Base-by-base conservation (phyloP, 1,139 yeast species). In the Candida buenavistaensis region DNA sequence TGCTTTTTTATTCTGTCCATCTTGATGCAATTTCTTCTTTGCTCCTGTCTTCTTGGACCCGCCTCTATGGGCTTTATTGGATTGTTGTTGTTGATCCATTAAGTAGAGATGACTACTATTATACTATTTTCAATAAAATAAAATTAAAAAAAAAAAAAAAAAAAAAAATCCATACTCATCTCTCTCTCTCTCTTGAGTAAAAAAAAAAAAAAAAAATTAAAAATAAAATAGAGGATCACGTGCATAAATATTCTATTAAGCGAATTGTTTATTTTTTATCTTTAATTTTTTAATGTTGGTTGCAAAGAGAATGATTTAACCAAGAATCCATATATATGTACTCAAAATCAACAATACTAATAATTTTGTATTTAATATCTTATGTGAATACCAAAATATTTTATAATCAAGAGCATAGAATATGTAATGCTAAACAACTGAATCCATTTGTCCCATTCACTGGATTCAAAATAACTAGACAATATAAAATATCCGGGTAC, bases 1-100 rank as follows among this genome's bases (percentile, higher is more conserved):
- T 2, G 97, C 98, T 64, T 89, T 89, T 11, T 86, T 92, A 68
- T 90, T 90, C 48, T 80, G 85, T 14, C 97, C 97, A 60, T 89
- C 89, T 36, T 86, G 81, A 56, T 89, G 97, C 43, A 88, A 71
- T 66, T 87, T 87, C 72, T 85, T 82, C 70, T 89, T 89, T 36
- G 89, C 87, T 2, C 88, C 72, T 33, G 72, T 75, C 57, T 70
- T 73, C 37, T 66, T 74, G 39, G 80, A 64, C 40, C 73, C 73
- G 43, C 75, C 76, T 35, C 86, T 64, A 52, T 78, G 84, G 45
- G 79, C 67, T 58, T 78, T 79, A 52, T 79, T 78, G 36, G 73
- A 55, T 61, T 78, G 83, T 43, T 77, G 68, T 26, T 50, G 44
- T 24, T 50, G 45, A 28, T 55, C 60, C 63, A 59, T 59, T n/a